Conservation (phyloP, 1,284 basidiomycete species). For the Chalciporus sp. region DNA sequence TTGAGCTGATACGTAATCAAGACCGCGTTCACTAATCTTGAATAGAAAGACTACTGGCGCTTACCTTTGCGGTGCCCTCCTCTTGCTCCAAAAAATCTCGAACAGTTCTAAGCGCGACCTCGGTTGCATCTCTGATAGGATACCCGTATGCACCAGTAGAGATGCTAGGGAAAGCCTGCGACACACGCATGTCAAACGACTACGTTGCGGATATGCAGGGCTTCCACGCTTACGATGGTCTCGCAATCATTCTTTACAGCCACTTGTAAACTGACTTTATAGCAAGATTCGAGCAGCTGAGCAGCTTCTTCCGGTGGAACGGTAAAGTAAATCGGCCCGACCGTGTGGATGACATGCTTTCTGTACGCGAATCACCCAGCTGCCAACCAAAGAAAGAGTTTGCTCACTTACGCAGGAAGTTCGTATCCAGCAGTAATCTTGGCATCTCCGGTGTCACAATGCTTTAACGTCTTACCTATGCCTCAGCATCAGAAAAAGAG, state of each 20-base stretch:
- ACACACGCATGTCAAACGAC: neutral
- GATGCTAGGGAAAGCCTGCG: constrained; percentile 77
- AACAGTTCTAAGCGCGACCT: constrained; percentile 64
- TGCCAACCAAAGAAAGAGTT: neutral
- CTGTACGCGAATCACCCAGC: constrained; percentile 36
- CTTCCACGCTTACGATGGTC: constrained; percentile 54
- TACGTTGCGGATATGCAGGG: neutral
- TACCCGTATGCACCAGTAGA: constrained; percentile 84
- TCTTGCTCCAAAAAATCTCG: constrained; percentile 61
- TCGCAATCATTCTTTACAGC: constrained; percentile 62
- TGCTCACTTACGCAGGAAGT: constrained; percentile 63
- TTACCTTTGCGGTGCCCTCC: constrained; percentile 52
- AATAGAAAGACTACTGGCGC: neutral
- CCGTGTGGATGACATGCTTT: constrained; percentile 85
- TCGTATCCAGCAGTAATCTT: constrained; percentile 81
- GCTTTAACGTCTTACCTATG: constrained; percentile 65
- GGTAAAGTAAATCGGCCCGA: constrained; percentile 80
- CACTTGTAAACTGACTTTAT: constrained; percentile 64
- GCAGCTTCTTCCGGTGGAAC: constrained; percentile 46
- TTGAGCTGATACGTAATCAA: constrained; percentile 52
- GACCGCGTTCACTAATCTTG: neutral
- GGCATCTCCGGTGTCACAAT: constrained; percentile 81
- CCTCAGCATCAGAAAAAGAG: constrained; percentile 5
- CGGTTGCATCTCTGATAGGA: constrained; percentile 72
- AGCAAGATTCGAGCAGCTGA: constrained; percentile 74